Percentiles rank a stretch among this genome's conserved stretches.
These are phyloP conservation scores for Hemerocallis citrina DNA, from an alignment of 106 monocot species.

Conservation along the genomic window DNA sequence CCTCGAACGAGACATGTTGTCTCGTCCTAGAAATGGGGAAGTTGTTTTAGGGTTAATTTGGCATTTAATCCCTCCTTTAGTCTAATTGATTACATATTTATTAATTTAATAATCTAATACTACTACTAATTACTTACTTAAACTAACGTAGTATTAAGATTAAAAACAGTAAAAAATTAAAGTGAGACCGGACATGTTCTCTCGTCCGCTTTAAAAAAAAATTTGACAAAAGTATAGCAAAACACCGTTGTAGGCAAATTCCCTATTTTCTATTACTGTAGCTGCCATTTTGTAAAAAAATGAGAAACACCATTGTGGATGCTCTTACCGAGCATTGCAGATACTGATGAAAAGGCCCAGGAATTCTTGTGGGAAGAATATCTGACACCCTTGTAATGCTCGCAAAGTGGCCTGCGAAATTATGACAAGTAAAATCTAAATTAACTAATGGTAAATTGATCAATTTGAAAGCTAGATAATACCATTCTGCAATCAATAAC, in stretches of 20 bases:
- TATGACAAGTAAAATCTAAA: neutral
- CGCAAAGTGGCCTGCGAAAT: conserved; percentile 23
- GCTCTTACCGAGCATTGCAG: conserved; percentile 27
- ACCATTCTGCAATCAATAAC: neutral
- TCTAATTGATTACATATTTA: too few species aligned
- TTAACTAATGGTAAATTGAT: neutral
- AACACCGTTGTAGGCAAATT: too few species aligned
- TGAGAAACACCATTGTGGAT: neutral
- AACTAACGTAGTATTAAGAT: too few species aligned
- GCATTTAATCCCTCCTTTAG: too few species aligned
- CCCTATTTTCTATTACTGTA: neutral
- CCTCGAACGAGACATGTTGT: too few species aligned
- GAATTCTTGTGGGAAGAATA: conserved; percentile 9
- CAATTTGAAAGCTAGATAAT: neutral
- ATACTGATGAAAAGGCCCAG: conserved; percentile 12
- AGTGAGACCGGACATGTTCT: neutral
- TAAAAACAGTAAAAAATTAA: too few species aligned
- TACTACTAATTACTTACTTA: too few species aligned
- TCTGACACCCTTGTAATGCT: conserved; percentile 7
- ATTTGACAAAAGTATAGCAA: too few species aligned
- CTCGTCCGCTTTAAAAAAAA: too few species aligned
- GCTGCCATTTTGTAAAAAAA: neutral
- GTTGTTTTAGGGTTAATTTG: too few species aligned
- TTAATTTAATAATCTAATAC: too few species aligned
- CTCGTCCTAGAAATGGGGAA: too few species aligned